Conservation (phyloP, 1,284 basidiomycete genomes). For the Takashimella koratensis region DNA sequence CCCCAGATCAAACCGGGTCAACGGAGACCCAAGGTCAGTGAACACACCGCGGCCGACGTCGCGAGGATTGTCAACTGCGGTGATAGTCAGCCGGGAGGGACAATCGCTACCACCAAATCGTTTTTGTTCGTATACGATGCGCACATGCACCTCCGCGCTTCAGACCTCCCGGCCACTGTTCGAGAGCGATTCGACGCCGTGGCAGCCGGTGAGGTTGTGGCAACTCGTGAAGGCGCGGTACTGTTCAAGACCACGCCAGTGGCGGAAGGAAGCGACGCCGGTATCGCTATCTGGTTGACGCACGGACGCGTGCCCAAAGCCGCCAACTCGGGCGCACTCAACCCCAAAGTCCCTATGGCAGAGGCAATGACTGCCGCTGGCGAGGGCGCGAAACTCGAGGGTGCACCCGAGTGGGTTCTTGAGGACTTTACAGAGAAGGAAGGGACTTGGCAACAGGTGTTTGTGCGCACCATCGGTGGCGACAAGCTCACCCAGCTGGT, state of each 20-base stretch:
- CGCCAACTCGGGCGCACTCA: constrained; percentile 39
- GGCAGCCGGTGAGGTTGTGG: constrained; percentile 45
- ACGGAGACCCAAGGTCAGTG: constrained; percentile 34
- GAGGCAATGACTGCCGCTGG: constrained; percentile 43
- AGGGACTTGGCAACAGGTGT: constrained; percentile 51
- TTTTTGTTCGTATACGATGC: constrained; percentile 51
- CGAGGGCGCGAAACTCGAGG: constrained; percentile 32
- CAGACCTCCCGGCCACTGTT: constrained; percentile 23
- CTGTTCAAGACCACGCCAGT: constrained; percentile 45
- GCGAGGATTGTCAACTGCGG: constrained; percentile 46
- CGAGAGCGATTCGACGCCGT: constrained; percentile 16
- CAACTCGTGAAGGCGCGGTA: constrained; percentile 49
- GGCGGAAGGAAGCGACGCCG: constrained; percentile 14
- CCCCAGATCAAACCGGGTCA: constrained; percentile 47
- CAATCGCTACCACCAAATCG: constrained; percentile 38
- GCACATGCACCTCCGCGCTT: constrained; percentile 35
- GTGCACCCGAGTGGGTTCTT: constrained; percentile 46
- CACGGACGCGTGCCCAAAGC: constrained; percentile 50
- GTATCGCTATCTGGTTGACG: constrained; percentile 50
- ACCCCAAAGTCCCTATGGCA: constrained; percentile 50
- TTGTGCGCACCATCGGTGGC: constrained; percentile 43
- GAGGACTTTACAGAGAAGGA: constrained; percentile 27
- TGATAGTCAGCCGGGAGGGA: constrained; percentile 52
- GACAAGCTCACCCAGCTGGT: constrained; percentile 44
- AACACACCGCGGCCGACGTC: constrained; percentile 46